These are phyloP conservation scores for Grifola frondosa DNA, from an alignment of 1,284 basidiomycete species.

Conservation along the genomic window DNA sequence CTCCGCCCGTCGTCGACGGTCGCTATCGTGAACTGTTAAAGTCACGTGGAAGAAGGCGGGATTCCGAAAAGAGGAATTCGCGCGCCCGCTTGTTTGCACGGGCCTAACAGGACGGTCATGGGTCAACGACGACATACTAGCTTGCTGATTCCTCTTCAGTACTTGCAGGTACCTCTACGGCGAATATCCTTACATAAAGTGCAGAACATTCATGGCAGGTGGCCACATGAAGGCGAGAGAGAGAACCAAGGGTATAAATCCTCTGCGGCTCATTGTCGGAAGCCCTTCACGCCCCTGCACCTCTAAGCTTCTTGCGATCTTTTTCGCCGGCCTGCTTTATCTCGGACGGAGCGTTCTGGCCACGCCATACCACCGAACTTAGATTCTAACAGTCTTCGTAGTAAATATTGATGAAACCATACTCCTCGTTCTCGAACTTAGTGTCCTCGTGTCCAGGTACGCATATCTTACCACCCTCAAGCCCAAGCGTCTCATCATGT, in stretches of 20 bases:
- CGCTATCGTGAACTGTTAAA: no score
- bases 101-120: constrained; percentile 10
- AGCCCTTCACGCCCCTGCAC: constrained; percentile 11
- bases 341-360: constrained; percentile 9
- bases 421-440: constrained; percentile 11
- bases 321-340: constrained; percentile 10
- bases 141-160: not conserved
- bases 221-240: not conserved
- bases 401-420: constrained; percentile 5
- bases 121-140: constrained; percentile 6
- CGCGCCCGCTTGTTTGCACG: constrained; percentile 6
- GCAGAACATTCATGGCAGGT: not conserved
- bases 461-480: no score
- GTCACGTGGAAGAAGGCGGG: not conserved
- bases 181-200: not conserved
- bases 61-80: constrained; percentile 7
- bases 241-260: constrained; percentile 13
- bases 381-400: constrained; percentile 9
- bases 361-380: no score
- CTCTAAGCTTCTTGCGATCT: constrained; percentile 10
- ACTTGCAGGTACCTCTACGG: not conserved
- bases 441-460: constrained; percentile 21
- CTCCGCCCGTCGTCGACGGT: no score
- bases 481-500: constrained; percentile 7
- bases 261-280: constrained; percentile 14